Evolutionary conservation across 2,329 filamentous ascomycete species (phyloP).

Genomic region (Metarhizium humberi): DNA sequence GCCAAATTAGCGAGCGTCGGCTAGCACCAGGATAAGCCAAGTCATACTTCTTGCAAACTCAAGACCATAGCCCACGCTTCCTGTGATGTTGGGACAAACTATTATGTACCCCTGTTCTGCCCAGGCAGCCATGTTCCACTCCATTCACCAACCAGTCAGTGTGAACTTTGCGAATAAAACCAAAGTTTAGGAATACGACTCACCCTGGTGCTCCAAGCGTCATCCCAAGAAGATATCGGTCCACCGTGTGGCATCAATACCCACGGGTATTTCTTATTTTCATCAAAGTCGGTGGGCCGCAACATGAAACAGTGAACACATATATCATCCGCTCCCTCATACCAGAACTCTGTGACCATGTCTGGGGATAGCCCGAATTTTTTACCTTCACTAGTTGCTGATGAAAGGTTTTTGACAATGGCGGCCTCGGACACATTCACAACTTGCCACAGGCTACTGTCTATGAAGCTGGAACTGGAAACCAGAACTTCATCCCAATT

Average conservation of each 20-base stretch:
- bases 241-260: constrained; percentile 28
- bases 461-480: constrained; percentile 26
- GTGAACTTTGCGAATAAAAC: not conserved
- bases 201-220: constrained; percentile 39
- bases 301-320: constrained; percentile 30
- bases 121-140: constrained; percentile 46
- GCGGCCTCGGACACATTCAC: constrained; percentile 17
- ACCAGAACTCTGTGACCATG: constrained; percentile 33
- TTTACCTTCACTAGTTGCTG: constrained; percentile 19
- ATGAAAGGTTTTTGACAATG: constrained; percentile 1
- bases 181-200: constrained; percentile 7
- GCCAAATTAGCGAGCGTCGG: not conserved
- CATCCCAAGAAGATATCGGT: constrained; percentile 38
- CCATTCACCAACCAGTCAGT: constrained; percentile 1
- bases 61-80: constrained; percentile 46
- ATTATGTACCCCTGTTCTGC: constrained; percentile 53
- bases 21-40: constrained; percentile 5
- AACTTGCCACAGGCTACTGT: constrained; percentile 28
- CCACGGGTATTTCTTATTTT: constrained; percentile 26
- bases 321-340: constrained; percentile 25
- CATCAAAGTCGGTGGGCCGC: constrained; percentile 27
- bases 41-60: constrained; percentile 20
- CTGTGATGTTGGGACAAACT: constrained; percentile 49
- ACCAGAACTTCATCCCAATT: constrained; percentile 23
- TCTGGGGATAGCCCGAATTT: constrained; percentile 22